Conservation (phyloP, 202 grass and related monocot genomes). For the Schoenoplectus tabernaemontani region DNA sequence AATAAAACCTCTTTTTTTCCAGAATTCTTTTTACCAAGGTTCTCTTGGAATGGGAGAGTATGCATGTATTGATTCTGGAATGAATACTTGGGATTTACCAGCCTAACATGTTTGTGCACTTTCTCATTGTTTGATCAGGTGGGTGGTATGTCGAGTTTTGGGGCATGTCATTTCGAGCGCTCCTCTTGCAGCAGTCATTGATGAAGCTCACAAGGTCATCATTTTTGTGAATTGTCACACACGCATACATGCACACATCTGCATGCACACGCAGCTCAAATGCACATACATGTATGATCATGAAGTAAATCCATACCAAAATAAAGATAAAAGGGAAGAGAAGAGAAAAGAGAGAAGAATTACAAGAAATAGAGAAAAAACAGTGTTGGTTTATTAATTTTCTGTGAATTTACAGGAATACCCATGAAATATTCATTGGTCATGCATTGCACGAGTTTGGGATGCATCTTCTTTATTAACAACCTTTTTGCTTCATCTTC, state of each 20-base stretch:
- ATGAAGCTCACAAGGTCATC: constrained; percentile 68
- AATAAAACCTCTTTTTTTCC: neutral
- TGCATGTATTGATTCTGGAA: constrained; percentile 13
- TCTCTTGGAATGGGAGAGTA: neutral
- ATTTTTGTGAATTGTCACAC: constrained; percentile 1
- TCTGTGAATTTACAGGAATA: neutral
- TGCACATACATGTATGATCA: neutral
- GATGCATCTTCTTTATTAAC: constrained; percentile 16
- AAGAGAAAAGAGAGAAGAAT: too few species aligned
- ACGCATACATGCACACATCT: neutral
- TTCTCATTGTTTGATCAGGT: constrained; percentile 32
- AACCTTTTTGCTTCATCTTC: constrained; percentile 14
- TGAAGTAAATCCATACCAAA: neutral
- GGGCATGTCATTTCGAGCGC: constrained; percentile 73
- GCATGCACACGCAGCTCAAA: neutral
- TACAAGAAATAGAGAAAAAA: neutral
- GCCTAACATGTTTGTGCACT: constrained; percentile 1
- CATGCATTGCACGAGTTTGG: neutral
- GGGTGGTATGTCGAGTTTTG: constrained; percentile 61
- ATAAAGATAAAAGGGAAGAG: neutral
- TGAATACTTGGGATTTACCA: too few species aligned
- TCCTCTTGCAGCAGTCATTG: constrained; percentile 71
- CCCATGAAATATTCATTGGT: neutral
- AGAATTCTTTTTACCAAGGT: neutral
- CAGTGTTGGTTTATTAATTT: neutral